Evolutionary conservation across 23 red algal genomes (phyloP).

Genomic region (Pyropia yezoensis): DNA sequence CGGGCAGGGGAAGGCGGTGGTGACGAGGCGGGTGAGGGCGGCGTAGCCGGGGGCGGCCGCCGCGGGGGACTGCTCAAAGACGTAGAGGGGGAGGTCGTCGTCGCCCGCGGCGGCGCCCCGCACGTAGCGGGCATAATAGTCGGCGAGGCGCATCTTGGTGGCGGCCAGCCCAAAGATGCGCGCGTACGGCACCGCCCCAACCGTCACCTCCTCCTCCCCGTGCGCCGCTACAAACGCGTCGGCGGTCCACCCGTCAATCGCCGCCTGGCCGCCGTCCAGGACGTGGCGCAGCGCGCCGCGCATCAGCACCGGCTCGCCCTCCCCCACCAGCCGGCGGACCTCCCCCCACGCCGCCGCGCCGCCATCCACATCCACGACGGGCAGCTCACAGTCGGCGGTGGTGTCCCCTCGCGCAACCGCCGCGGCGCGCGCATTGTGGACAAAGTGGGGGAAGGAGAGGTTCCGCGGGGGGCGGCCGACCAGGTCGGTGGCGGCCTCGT

Average conservation of each 20-base stretch:
- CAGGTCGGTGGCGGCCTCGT: constrained; percentile 9
- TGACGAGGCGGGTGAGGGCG: constrained; percentile 25
- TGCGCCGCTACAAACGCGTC: constrained; percentile 14
- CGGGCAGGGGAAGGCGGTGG: constrained; percentile 23
- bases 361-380: constrained; percentile 16
- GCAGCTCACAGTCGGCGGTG: constrained; percentile 47
- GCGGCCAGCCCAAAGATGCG: constrained; percentile 33
- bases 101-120: not conserved
- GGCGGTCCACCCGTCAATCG: constrained; percentile 7
- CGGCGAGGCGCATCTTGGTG: constrained; percentile 20
- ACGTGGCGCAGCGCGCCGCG: constrained; percentile 40
- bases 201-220: constrained; percentile 36
- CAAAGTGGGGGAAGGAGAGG: constrained; percentile 38
- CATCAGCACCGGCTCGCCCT: constrained; percentile 71
- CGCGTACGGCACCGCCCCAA: constrained; percentile 68
- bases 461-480: constrained; percentile 32
- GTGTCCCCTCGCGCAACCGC: not conserved
- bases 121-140: constrained; percentile 36
- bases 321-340: constrained; percentile 33
- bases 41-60: constrained; percentile 18
- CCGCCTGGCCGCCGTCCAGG: not conserved
- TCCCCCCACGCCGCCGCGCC: constrained; percentile 3
- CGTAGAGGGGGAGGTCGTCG: constrained; percentile 31
- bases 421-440: constrained; percentile 21
- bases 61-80: constrained; percentile 41